Evolutionary conservation across 169 alveolate genomes (phyloP).

Genomic region (Plasmodium relictum): DNA sequence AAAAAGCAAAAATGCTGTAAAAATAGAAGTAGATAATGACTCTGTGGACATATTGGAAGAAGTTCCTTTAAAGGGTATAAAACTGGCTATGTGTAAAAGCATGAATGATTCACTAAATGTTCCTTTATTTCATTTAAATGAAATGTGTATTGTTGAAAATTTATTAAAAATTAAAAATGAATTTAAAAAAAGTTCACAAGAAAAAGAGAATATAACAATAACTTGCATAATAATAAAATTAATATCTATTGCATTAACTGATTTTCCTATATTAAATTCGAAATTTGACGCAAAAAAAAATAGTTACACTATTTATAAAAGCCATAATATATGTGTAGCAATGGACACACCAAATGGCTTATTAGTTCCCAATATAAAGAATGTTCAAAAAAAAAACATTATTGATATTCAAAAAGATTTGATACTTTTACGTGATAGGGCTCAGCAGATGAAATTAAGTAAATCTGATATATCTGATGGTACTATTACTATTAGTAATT

Average conservation of each 20-base stretch:
- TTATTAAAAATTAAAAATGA: conserved; percentile 37
- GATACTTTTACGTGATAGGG: conserved; percentile 87
- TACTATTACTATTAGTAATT: conserved; percentile 93
- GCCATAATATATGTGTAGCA: conserved; percentile 95
- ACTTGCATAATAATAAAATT: conserved; percentile 94
- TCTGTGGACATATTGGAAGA: conserved; percentile 25
- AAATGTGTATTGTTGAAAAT: conserved; percentile 31
- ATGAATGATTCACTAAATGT: conserved; percentile 53
- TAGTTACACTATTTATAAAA: conserved; percentile 82
- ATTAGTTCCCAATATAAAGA: conserved; percentile 94
- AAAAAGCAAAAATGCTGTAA: conserved; percentile 3
- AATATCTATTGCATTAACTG: conserved; percentile 89
- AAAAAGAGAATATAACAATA: conserved; percentile 86
- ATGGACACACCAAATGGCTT: conserved; percentile 94
- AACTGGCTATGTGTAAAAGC: conserved; percentile 70
- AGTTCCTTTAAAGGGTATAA: conserved; percentile 50
- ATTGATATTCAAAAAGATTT: conserved; percentile 92
- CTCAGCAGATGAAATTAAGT: conserved; percentile 85
- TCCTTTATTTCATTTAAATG: conserved; percentile 70
- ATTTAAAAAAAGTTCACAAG: conserved; percentile 33
- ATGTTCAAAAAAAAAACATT: conserved; percentile 90
- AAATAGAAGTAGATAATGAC: neutral
- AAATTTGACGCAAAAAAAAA: conserved; percentile 84
- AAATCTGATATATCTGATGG: conserved; percentile 93
- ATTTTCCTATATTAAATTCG: conserved; percentile 92